Base-by-base conservation (phyloP, 345 rosid genomes). In the Syzygium grande region DNA sequence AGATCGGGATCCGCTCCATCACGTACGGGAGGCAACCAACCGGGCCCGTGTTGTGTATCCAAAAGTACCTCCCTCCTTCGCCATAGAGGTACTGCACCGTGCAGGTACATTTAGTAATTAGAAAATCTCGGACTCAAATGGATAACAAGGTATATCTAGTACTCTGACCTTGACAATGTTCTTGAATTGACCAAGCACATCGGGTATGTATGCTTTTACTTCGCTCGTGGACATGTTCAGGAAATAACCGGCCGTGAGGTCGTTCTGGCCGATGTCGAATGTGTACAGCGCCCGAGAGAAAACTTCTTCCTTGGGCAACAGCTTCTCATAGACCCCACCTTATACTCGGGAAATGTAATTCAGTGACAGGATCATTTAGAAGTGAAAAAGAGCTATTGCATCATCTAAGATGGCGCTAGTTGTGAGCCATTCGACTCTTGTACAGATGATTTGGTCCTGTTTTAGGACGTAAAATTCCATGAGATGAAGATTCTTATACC, bases 41-140 rank as follows among this genome's bases (percentile, higher is more conserved):
- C 2, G 99, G 98, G 30, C 93, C 98, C 6, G 98, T 94, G 86
- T 94, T 97, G 90, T 97, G 99, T 85, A 96, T 91, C 98, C 96
- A 96, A 54, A 97, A 96, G 86, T 90, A 89, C 88, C 97, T 94
- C n/a, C 97, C 98, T 78, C 98, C 98, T 90, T 90, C 89, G n/a
- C 79, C 89, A 85, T 96, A 94, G 55, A 94, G 65, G 34, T 92
- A 51, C 98, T 94, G 92, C n/a, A 73, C 11, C 22, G 8, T 2
- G 3, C 49, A 46, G 46, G 46, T 73, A 73, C 49, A 73, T 34
- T 73, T 19, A 34, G 80, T 34, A 19, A 73, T 9, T 6, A 34
- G 49, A 15, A 19, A 30, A 16, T 6, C 52, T 51, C 56, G 10
- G 34, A 78, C 52, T 73, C 25, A 73, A 68, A 9, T 73, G 80